phyloP scores from a whole-genome alignment of 148 eudicot species.

The Drosera capensis region DNA sequence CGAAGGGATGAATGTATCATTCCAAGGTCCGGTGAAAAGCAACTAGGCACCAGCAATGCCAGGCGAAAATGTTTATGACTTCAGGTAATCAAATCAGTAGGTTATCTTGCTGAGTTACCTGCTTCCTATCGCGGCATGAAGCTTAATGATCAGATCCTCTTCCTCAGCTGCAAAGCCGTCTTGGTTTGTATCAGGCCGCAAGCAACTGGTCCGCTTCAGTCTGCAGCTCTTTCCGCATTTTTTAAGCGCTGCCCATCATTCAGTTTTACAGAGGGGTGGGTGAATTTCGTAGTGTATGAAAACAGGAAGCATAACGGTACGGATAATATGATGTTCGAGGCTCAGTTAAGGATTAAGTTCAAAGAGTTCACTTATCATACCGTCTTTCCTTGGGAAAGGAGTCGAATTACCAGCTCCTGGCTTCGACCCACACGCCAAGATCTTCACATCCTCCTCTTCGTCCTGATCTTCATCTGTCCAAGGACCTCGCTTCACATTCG shows the following conservation, averaged over 20 bases:
- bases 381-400: constrained; percentile 28
- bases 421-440: constrained; percentile 17
- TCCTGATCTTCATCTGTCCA: too few species aligned
- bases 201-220: constrained; percentile 20
- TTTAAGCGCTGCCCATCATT: constrained; percentile 23
- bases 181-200: constrained; percentile 18
- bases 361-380: constrained; percentile 4
- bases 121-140: constrained; percentile 82
- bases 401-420: constrained; percentile 20
- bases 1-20: too few species aligned
- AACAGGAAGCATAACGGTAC: too few species aligned
- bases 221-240: constrained; percentile 61
- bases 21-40: too few species aligned
- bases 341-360: neutral
- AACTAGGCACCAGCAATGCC: too few species aligned
- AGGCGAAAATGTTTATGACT: too few species aligned
- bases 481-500: constrained; percentile 17
- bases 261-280: constrained; percentile 1
- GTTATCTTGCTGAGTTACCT: too few species aligned
- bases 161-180: constrained; percentile 60
- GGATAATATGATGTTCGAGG: neutral
- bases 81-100: too few species aligned
- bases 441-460: constrained; percentile 26
- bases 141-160: constrained; percentile 66
- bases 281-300: neutral